Base-by-base conservation (phyloP, 2,329 filamentous ascomycete species). In the Fusarium annulatum region DNA sequence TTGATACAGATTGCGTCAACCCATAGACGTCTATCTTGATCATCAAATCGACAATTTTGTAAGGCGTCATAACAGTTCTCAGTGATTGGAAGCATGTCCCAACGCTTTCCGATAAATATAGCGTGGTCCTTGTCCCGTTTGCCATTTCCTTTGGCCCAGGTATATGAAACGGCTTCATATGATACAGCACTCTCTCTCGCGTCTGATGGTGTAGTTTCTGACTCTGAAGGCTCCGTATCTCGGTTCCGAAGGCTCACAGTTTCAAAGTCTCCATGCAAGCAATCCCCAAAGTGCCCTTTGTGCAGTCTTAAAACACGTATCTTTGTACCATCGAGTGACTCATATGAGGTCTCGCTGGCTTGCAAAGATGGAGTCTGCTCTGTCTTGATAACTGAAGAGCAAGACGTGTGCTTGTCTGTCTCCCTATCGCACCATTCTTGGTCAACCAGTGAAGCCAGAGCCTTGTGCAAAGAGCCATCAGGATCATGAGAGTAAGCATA, bases 21-120 rank as follows among this genome's bases (percentile, higher is more conserved):
- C 61, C 57, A 64, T 6, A 64, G 14, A 9, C 9, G 14, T 9
- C 57, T 23, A 26, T 64, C 45, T 41, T 3, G 16, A 2, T 33
- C 43, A 21, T 63, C 18, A 3, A 43, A 45, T 1, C 57, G 61
- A 12, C 61, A 64, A 2, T 51, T 52, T 1, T 15, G 46, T 0
- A 64, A 10, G 7, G 61, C 61, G 9, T 64, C 58, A 3, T 33
- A 64, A 16, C 61, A 52, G 5, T 64, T 63, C 10, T 63, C 45
- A 3, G 61, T 64, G 0, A 64, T 52, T 15, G 61, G 38, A 2
- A 63, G 23, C 10, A 9, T 5, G 6, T 41, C 12, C 61, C 45
- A 64, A 15, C 23, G 23, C 1, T n/a, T 52, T 4, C 57, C 30
- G 5, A 63, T 64, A 14, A 62, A 63, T 15, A 64, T 43, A 0